Evolutionary conservation across 2,329 filamentous ascomycete genomes (phyloP).

Genomic region (Thelonectria olida): DNA sequence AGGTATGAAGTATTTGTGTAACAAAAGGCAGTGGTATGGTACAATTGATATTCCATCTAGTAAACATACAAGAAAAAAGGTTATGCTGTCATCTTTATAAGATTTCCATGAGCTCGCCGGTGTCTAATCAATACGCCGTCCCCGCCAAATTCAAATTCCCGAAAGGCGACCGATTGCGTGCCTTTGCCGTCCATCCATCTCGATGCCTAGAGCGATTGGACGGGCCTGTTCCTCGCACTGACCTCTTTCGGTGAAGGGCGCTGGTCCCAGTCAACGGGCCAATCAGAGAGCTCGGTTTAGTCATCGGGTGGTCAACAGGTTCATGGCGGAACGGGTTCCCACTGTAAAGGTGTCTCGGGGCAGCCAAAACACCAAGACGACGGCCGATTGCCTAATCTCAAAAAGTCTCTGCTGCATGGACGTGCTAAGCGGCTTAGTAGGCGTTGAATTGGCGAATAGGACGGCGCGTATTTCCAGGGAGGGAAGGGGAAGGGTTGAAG

Average conservation of each 20-base stretch:
- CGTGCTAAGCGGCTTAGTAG: neutral
- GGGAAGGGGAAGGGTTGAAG: neutral
- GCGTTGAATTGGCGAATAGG: neutral
- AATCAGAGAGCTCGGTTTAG: conserved; percentile 45
- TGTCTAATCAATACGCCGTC: conserved; percentile 14
- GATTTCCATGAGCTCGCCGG: neutral
- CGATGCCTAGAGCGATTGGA: neutral
- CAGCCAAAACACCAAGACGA: conserved; percentile 5
- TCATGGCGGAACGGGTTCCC: neutral
- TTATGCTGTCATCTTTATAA: conserved; percentile 22
- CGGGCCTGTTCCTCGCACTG: neutral
- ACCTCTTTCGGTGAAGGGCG: conserved; percentile 2
- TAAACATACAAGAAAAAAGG: conserved; percentile 2
- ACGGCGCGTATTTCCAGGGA: conserved; percentile 2
- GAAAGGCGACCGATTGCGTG: neutral
- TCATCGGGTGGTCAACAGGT: conserved; percentile 41
- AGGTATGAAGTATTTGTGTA: neutral
- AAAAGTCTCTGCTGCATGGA: neutral
- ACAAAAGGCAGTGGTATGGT: neutral
- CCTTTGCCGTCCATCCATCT: neutral
- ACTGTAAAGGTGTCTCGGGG: neutral
- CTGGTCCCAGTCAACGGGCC: conserved; percentile 19
- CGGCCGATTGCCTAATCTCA: no score
- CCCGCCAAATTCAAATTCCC: conserved; percentile 7
- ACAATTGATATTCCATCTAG: neutral